Percentiles rank a stretch among this genome's conserved stretches.
These are phyloP conservation scores for Scutellaria galericulata DNA, from an alignment of 257 asterid species.

Conservation along the genomic window DNA sequence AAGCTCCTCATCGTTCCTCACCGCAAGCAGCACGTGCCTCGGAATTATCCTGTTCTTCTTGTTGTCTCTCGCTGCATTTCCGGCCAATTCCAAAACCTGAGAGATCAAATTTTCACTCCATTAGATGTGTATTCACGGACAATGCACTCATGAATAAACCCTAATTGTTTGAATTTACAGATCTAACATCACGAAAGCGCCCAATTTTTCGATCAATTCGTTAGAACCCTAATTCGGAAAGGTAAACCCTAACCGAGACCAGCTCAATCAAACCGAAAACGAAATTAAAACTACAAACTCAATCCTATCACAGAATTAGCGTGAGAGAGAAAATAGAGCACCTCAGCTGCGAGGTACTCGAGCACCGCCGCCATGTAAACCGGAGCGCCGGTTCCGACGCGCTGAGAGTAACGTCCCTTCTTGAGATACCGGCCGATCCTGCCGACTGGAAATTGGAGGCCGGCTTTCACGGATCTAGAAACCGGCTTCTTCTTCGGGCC, in stretches of 20 bases:
- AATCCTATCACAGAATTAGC: not conserved
- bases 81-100: constrained; percentile 77
- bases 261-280: not conserved
- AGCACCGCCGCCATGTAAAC: constrained; percentile 63
- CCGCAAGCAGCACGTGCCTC: constrained; percentile 35
- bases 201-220: not conserved
- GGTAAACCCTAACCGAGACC: not conserved
- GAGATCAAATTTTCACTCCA: not conserved
- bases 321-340: not conserved
- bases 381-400: constrained; percentile 59
- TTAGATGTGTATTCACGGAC: not conserved
- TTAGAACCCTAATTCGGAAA: constrained; percentile 9
- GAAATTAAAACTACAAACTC: not conserved
- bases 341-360: constrained; percentile 59
- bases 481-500: constrained; percentile 63
- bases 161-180: not conserved
- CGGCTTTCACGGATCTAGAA: constrained; percentile 58
- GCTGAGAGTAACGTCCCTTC: constrained; percentile 52
- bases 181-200: too few species aligned
- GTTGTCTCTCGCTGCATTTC: constrained; percentile 74
- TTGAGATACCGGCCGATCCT: constrained; percentile 58
- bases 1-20: constrained; percentile 35
- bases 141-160: not conserved
- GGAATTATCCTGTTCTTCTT: constrained; percentile 34
- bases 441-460: constrained; percentile 65